Percentiles rank a stretch among this genome's conserved stretches.
phyloP scores from a whole-genome alignment of 1,284 basidiomycete genomes.

The Mycena citricolor region DNA sequence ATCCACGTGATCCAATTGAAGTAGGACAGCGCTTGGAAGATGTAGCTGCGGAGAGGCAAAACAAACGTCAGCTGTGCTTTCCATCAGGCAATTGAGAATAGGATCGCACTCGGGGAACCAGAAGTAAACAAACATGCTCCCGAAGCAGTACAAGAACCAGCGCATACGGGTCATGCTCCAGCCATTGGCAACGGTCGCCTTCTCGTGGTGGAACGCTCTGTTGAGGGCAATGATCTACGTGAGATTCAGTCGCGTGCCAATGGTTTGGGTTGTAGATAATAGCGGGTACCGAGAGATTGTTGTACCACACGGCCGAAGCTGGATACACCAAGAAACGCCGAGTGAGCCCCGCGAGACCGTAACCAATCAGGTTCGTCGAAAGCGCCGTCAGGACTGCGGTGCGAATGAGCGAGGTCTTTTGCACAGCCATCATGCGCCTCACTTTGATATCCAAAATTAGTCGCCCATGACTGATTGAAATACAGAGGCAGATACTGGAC shows the following conservation, averaged over 20 bases:
- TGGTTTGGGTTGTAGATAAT: too few species aligned
- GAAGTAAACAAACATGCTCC: constrained; percentile 33
- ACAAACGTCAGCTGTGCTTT: background rate
- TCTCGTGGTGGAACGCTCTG: constrained; percentile 33
- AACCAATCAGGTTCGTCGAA: constrained; percentile 44
- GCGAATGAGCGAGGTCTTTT: background rate
- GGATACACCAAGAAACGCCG: constrained; percentile 60
- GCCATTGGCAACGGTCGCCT: constrained; percentile 29
- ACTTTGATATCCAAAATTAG: constrained; percentile 40
- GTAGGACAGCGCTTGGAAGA: constrained; percentile 40
- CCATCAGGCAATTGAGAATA: background rate
- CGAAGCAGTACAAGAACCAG: constrained; percentile 40
- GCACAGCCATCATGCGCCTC: background rate
- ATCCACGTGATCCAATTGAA: constrained; percentile 69
- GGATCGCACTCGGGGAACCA: constrained; percentile 35
- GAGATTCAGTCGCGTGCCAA: too few species aligned
- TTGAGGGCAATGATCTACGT: constrained; percentile 18
- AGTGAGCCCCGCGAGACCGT: constrained; percentile 53
- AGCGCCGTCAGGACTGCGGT: constrained; percentile 33
- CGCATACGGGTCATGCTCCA: constrained; percentile 34
- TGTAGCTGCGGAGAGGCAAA: constrained; percentile 51
- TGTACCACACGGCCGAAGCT: constrained; percentile 18
- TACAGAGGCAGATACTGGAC: constrained; percentile 28
- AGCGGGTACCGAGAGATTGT: background rate
- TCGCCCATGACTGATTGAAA: constrained; percentile 31